Evolutionary conservation across 768 basidiomycete species (phyloP).

Genomic region (Hygrocybe coccinea): DNA sequence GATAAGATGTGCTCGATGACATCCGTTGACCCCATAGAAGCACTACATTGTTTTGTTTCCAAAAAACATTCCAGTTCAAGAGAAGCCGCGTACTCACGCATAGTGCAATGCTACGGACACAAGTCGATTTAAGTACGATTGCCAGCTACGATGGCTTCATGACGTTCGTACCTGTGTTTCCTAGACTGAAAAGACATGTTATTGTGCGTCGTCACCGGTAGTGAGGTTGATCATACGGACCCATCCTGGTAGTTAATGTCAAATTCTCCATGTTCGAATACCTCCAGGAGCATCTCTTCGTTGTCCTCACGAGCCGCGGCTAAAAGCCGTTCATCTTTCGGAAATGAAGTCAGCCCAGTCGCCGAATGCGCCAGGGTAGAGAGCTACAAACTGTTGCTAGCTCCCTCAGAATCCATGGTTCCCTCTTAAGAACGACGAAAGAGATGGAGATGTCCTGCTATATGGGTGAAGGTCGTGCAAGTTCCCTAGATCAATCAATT

Average conservation of each 20-base stretch:
- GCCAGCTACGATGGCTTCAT: conserved; percentile 6
- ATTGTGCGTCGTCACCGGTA: conserved; percentile 5
- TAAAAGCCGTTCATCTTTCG: conserved; percentile 63
- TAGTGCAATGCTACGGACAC: conserved; percentile 56
- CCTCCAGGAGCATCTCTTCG: conserved; percentile 58
- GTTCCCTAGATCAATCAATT: too few species aligned
- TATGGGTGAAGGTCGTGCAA: too few species aligned
- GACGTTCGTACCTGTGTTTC: conserved; percentile 63
- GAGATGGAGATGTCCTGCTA: too few species aligned
- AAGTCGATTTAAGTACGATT: conserved; percentile 3
- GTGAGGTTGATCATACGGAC: conserved; percentile 39
- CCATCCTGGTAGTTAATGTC: conserved; percentile 78
- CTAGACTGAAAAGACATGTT: conserved; percentile 43
- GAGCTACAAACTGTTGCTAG: conserved; percentile 29
- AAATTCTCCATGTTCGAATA: conserved; percentile 52
- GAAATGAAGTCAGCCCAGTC: not conserved
- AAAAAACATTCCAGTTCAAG: not conserved
- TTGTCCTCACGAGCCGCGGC: conserved; percentile 72
- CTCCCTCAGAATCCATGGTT: conserved; percentile 18
- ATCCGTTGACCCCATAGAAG: conserved; percentile 50
- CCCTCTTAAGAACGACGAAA: not conserved
- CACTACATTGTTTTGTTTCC: conserved; percentile 32
- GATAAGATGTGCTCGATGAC: conserved; percentile 71
- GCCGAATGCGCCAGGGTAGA: not conserved
- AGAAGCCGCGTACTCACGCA: conserved; percentile 45